These are phyloP conservation scores for Fusarium sp. DNA, from an alignment of 2,329 filamentous ascomycete species.

Conservation along the genomic window DNA sequence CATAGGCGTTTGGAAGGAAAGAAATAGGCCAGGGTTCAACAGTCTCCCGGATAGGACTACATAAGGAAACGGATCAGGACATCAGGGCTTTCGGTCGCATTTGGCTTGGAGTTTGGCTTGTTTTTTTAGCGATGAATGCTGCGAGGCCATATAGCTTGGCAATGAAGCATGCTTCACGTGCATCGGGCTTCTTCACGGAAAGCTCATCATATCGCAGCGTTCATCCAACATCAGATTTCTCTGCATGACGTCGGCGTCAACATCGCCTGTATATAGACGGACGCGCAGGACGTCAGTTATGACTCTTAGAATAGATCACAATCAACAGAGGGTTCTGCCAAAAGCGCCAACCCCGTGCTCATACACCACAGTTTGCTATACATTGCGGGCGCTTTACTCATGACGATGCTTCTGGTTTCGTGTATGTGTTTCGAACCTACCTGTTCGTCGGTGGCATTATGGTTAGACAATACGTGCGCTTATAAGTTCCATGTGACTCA, in stretches of 20 bases:
- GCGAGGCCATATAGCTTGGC: background rate
- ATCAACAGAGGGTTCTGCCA: constrained; percentile 17
- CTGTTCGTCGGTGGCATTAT: background rate
- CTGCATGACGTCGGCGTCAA: background rate
- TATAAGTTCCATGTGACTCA: background rate
- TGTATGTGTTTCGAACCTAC: no score
- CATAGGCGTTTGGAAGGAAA: constrained; percentile 44
- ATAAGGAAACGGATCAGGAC: constrained; percentile 14
- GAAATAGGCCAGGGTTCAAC: constrained; percentile 19
- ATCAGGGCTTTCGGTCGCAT: constrained; percentile 29
- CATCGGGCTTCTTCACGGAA: background rate
- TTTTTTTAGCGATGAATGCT: constrained; percentile 6
- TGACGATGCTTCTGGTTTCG: background rate
- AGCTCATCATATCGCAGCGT: constrained; percentile 4
- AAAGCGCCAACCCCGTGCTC: background rate
- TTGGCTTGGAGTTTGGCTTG: constrained; percentile 23
- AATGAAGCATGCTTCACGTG: constrained; percentile 10
- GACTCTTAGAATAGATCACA: constrained; percentile 29
- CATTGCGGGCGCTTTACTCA: background rate
- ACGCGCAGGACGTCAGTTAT: constrained; percentile 35
- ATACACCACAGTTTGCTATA: background rate
- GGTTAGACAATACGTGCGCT: background rate
- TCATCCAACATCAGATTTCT: background rate
- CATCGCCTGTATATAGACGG: constrained; percentile 38
- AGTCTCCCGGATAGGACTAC: constrained; percentile 20